phyloP scores from a whole-genome alignment of 768 basidiomycete species.

The Russula emetica region DNA sequence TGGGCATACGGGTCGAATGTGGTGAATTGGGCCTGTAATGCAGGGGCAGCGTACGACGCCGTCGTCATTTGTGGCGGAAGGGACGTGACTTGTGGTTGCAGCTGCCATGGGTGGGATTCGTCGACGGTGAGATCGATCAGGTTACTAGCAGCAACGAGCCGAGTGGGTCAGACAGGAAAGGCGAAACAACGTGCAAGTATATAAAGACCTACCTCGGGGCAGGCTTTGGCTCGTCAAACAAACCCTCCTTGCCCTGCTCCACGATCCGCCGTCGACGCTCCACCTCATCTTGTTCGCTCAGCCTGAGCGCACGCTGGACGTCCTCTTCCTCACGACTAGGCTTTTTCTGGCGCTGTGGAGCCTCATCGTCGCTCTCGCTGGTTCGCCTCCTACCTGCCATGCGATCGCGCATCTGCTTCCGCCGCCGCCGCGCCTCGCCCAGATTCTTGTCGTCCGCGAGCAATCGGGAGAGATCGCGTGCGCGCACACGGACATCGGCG shows the following conservation, averaged over 20 bases:
- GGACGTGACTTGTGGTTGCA: slow-evolving; percentile 29
- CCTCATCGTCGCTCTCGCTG: slow-evolving; percentile 40
- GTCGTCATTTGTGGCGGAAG: slow-evolving; percentile 24
- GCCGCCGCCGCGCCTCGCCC: slow-evolving; percentile 67
- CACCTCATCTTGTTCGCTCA: slow-evolving; percentile 86
- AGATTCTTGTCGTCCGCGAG: slow-evolving; percentile 77
- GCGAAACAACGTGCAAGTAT: slow-evolving; percentile 38
- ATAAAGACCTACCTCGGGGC: slow-evolving; percentile 36
- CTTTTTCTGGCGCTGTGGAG: slow-evolving; percentile 23
- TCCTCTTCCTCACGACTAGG: slow-evolving; percentile 66
- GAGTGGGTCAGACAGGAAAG: slow-evolving; percentile 5
- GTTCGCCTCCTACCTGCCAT: slow-evolving; percentile 52
- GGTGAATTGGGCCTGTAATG: slow-evolving; percentile 46
- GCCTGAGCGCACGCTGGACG: slow-evolving; percentile 70
- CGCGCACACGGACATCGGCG: slow-evolving; percentile 90
- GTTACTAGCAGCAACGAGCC: slow-evolving; percentile 8
- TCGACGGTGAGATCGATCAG: slow-evolving; percentile 23
- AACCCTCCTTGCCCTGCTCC: slow-evolving; percentile 62
- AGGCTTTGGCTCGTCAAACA: slow-evolving; percentile 75
- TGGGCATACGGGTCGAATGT: slow-evolving; percentile 88
- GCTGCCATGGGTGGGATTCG: slow-evolving; percentile 28
- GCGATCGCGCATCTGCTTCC: slow-evolving; percentile 86
- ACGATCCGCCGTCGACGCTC: slow-evolving; percentile 57
- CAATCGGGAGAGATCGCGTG: slow-evolving; percentile 93
- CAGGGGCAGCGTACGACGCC: slow-evolving; percentile 10